Evolutionary conservation across 257 asterid species (phyloP), one percentile per base, ranked within the genome.

Genomic region (Perilla frutescens): DNA sequence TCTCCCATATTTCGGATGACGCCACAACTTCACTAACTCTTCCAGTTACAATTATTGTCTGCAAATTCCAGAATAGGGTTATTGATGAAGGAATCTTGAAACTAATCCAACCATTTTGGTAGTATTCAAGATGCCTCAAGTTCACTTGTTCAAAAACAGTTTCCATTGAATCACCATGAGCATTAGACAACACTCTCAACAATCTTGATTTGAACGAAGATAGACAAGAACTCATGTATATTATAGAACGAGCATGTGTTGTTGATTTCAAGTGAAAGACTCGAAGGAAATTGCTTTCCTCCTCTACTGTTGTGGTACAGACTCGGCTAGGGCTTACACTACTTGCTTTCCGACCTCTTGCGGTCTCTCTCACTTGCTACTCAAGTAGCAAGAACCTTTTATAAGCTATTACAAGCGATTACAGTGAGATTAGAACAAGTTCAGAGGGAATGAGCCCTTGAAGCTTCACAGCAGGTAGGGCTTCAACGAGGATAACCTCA

Each of bases 1-100:
- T 75, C 68, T 66, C 73, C 74, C 79, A 75, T 36, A 75, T 66
- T 55, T 75, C 68, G 34, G 53, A 20, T 9, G 73, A 74, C 3
- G 26, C 73, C 47, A 44, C 44, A 43, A 54, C 47, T 4, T 58
- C 9, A 34, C 1, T 11, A 58, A 58, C 64, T 32, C 44, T 10
- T 58, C 66, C 55, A 2, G 26, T 20, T 20, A 57, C n/a, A 58
- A 65, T 34, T 3, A 66, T 5, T 4, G 74, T 67, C 9, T 75
- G 79, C 72, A 75, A n/a, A 75, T 53, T 66, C 74, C 79, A 58
- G 5, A 75, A 66, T 26, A 26, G 73, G 41, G 51, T 55, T 20
- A 74, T 37, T n/a, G 71, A 41, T 1, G 60, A 44, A 51, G 71
- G 71, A 1, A 73, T 49, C 68, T 2, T 37, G 37, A 7, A 53